Evolutionary conservation across 2,329 filamentous ascomycete genomes (phyloP).

Genomic region (Colletotrichum graminicola): DNA sequence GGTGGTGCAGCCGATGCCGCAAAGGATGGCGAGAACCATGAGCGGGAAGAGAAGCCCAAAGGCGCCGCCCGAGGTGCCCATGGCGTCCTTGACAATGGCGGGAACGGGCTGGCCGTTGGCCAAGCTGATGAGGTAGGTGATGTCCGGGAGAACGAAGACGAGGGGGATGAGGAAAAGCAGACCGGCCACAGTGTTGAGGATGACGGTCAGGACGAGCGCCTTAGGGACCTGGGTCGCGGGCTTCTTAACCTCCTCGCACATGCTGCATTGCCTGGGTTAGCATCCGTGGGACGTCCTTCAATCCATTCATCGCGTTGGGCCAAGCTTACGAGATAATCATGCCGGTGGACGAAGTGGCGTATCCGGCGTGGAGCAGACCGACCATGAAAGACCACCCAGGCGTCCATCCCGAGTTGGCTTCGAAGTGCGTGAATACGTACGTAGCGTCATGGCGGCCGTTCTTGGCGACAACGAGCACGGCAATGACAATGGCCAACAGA

Average conservation of each 20-base stretch:
- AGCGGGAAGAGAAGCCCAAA: conserved; percentile 74
- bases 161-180: conserved; percentile 77
- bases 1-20: conserved; percentile 77
- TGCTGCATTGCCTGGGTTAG: conserved; percentile 56
- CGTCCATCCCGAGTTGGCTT: conserved; percentile 76
- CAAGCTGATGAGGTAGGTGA: conserved; percentile 65
- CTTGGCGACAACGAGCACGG: conserved; percentile 74
- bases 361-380: conserved; percentile 78
- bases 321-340: conserved; percentile 80
- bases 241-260: conserved; percentile 79
- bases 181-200: conserved; percentile 75
- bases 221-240: conserved; percentile 77
- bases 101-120: conserved; percentile 73
- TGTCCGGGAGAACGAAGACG: conserved; percentile 76
- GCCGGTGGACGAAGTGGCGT: conserved; percentile 80
- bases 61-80: conserved; percentile 71
- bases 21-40: conserved; percentile 74
- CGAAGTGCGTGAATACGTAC: conserved; percentile 78
- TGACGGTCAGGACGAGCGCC: conserved; percentile 76
- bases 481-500: conserved; percentile 73
- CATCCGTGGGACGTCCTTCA: conserved; percentile 4
- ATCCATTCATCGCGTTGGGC: conserved; percentile 18
- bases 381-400: conserved; percentile 80
- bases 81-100: conserved; percentile 71
- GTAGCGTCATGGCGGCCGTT: conserved; percentile 72